Evolutionary conservation across 2,329 filamentous ascomycete genomes (phyloP), one percentile per base, ranked within the genome.

Genomic region (Dothideomycetes sp.): DNA sequence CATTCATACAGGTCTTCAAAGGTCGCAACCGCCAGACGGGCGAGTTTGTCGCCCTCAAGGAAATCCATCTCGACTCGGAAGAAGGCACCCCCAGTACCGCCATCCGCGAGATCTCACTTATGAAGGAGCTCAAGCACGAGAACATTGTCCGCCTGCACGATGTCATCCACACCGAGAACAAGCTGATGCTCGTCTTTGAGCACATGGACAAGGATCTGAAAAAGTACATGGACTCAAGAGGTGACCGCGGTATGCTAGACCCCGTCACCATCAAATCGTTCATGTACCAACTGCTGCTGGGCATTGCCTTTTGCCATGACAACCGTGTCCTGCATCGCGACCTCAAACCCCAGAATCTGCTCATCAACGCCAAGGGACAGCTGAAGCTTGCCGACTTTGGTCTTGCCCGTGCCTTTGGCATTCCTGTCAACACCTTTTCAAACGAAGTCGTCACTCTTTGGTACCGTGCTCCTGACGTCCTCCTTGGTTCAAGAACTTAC

Each of bases 51-150:
- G 91, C 91, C 4, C 73, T 98, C 47, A 98, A 98, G 64, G 91
- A 98, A 65, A 98, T 98, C 53, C 91, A 98, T 60, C 84, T 98
- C 47, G 91, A 98, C 63, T 94, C 85, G 36, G 91, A 98, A 69
- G 91, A 98, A 68, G 91, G 91, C 52, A 98, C 91, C 0, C 91
- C 91, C 3, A 93, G 84, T 37, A 98, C 91, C 0, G 91, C 91
- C 34, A 98, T 98, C 60, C 85, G 91, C 55, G 91, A 98, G 64
- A 98, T 98, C 54, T 95, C 88, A 1, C 73, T 98, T 42, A 96
- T 98, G 91, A 98, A 98, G 66, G 91, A 98, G 65, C 75, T 98
- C 50, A 96, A 96, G 65, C 91, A 98, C 64, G 88, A 95, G 61
- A 96, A 95, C 59, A 96, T 98, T 50, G 88, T 98, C 53, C 85